Percentiles rank a stretch among this genome's conserved stretches.
These are phyloP conservation scores for Samsoniella hepiali DNA, from an alignment of 2,329 filamentous ascomycete species.

Conservation along the genomic window DNA sequence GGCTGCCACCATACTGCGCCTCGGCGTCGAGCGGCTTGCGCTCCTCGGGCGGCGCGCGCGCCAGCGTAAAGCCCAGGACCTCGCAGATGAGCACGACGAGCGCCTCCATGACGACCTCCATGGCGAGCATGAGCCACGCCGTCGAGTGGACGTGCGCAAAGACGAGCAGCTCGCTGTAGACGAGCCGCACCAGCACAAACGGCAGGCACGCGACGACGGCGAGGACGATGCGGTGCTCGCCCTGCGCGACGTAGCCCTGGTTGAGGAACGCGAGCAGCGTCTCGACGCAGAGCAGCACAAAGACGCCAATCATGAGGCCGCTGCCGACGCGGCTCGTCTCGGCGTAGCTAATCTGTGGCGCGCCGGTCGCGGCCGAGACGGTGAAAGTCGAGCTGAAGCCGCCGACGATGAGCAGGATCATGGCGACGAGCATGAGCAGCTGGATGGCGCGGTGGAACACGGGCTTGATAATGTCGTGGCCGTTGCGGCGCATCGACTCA, in stretches of 20 bases:
- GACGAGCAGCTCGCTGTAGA: conserved; percentile 31
- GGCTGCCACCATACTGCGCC: neutral
- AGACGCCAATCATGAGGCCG: conserved; percentile 33
- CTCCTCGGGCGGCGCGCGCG: conserved; percentile 22
- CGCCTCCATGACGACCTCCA: conserved; percentile 35
- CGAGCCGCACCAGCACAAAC: conserved; percentile 33
- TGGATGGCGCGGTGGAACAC: conserved; percentile 35
- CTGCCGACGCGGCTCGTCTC: conserved; percentile 28
- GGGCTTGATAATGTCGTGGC: conserved; percentile 28
- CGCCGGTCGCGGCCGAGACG: conserved; percentile 23
- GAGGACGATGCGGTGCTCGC: conserved; percentile 55
- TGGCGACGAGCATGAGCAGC: conserved; percentile 40
- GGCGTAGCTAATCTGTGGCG: conserved; percentile 28
- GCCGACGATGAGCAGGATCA: conserved; percentile 34
- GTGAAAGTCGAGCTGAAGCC: conserved; percentile 27
- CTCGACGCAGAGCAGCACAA: conserved; percentile 40
- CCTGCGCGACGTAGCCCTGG: conserved; percentile 39
- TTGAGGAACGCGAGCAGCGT: conserved; percentile 39
- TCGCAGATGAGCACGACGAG: conserved; percentile 31
- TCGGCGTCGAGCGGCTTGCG: neutral
- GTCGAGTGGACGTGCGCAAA: conserved; percentile 27
- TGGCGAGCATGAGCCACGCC: conserved; percentile 32
- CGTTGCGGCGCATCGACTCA: conserved; percentile 45
- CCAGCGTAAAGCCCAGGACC: conserved; percentile 30
- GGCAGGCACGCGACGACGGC: conserved; percentile 34